Conservation (phyloP, 176 grass and related monocot species). For the Oryza glumipatula region DNA sequence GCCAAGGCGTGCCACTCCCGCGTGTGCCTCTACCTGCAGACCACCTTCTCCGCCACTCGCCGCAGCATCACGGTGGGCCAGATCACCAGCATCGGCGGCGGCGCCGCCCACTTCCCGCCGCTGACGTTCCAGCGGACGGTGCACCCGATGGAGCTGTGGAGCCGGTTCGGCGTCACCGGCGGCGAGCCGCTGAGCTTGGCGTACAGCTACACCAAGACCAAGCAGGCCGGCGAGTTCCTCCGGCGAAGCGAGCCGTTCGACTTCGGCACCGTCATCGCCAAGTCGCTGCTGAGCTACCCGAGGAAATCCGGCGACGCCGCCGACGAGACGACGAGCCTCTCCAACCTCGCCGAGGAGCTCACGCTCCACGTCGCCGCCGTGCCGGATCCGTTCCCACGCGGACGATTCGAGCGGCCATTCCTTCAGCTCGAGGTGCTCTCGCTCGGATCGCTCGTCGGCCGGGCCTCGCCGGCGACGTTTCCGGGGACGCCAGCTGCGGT, state of each 20-base stretch:
- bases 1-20: conserved; percentile 55
- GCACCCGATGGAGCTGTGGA: conserved; percentile 63
- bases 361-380: conserved; percentile 54
- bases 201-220: conserved; percentile 64
- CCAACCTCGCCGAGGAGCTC: conserved; percentile 66
- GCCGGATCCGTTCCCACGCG: conserved; percentile 43
- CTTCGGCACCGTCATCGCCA: conserved; percentile 63
- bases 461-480: conserved; percentile 13
- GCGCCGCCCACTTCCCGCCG: conserved; percentile 43
- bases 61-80: conserved; percentile 65
- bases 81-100: conserved; percentile 50
- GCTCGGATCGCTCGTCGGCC: conserved; percentile 61
- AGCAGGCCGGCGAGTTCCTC: conserved; percentile 57
- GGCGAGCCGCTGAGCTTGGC: conserved; percentile 34
- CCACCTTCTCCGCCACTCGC: conserved; percentile 58
- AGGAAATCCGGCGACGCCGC: background rate
- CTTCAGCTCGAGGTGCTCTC: conserved; percentile 78
- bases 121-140: conserved; percentile 53
- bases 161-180: conserved; percentile 42
- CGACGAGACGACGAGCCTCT: conserved; percentile 32
- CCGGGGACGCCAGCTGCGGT: background rate
- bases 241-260: conserved; percentile 67
- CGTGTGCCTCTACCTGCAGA: conserved; percentile 77
- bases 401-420: conserved; percentile 53
- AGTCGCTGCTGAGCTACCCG: conserved; percentile 88